Base-by-base conservation (phyloP, 306 rosid species). In the Cyamopsis tetragonoloba region DNA sequence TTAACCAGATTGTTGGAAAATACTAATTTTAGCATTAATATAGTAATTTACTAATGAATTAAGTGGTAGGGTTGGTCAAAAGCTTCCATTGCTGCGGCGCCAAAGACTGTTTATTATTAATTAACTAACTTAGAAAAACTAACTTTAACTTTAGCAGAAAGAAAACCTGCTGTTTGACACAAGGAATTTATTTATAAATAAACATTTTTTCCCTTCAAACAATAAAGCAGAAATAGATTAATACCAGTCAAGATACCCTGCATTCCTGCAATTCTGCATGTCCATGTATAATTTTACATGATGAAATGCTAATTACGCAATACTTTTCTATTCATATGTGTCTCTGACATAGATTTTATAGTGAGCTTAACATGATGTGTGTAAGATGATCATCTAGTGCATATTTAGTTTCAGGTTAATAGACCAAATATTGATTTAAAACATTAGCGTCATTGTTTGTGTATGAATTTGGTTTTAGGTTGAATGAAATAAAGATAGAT, bases 161-260 rank as follows among this genome's bases (percentile, higher is more conserved):
- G 62, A 51, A 51, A 28, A 39, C 6, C 17, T 70, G 76, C 50
- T 62, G 62, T 39, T 50, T 58, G 54, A 26, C 43, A 14, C 54
- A 32, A 10, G 20, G 13, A 18, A 54, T 68, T 19, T 20, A 38
- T 31, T 4, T 15, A 14, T 42, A 41, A 74, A 24, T 1, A 34
- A 37, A 15, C 71, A 81, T 84, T 76, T 76, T 62, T 79, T 84
- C 54, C 54, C 84, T 81, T 84, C 77, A 53, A 58, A 71, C 26
- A 60, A 41, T 14, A 57, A 17, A 69, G 70, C 66, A 20, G 13
- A 42, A 30, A 41, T 19, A 20, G 56, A 38, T 44, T 54, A n/a
- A n/a, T 60, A 24, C 31, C 35, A 48, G 22, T 62, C 70, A 39
- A 23, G 34, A 26, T 30, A n/a, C n/a, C n/a, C n/a, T n/a, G n/a